phyloP scores from a whole-genome alignment of 805 yeast genomes.

The Tetrapisispora iriomotensis region DNA sequence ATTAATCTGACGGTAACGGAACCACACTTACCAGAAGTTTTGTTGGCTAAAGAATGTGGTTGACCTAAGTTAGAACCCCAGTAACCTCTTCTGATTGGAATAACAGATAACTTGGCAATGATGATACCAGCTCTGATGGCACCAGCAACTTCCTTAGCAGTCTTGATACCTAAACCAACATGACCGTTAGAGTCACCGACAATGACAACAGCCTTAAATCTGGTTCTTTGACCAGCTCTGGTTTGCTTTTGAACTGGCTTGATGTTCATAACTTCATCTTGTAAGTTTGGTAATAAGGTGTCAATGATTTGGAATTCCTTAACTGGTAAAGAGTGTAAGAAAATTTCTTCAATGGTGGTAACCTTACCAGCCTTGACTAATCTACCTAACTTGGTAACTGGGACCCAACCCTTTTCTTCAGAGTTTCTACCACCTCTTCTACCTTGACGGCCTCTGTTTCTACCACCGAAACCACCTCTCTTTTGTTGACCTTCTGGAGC shows the following conservation, averaged over 20 bases:
- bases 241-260: slow-evolving; percentile 99
- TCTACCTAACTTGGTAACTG: slow-evolving; percentile 99
- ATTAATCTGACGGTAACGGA: slow-evolving; percentile 96
- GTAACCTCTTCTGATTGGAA: slow-evolving; percentile 99
- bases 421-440: slow-evolving; percentile 73
- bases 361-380: slow-evolving; percentile 98
- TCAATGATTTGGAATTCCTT: slow-evolving; percentile 99
- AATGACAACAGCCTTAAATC: slow-evolving; percentile 99
- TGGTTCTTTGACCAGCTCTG: slow-evolving; percentile 99
- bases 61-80: slow-evolving; percentile 99
- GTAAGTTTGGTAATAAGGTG: slow-evolving; percentile 86
- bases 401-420: slow-evolving; percentile 99
- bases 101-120: slow-evolving; percentile 96
- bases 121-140: slow-evolving; percentile 99
- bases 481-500: slow-evolving; percentile 32
- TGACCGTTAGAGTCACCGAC: slow-evolving; percentile 99
- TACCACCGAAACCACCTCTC: slow-evolving; percentile 46
- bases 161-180: slow-evolving; percentile 99
- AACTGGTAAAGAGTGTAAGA: slow-evolving; percentile 98
- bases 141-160: slow-evolving; percentile 99
- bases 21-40: slow-evolving; percentile 99
- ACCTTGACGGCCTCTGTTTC: slow-evolving; percentile 49
- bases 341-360: slow-evolving; percentile 93
- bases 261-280: slow-evolving; percentile 99
- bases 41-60: slow-evolving; percentile 97